Evolutionary conservation across 345 rosid species (phyloP).

Genomic region (Arabis alpina): DNA sequence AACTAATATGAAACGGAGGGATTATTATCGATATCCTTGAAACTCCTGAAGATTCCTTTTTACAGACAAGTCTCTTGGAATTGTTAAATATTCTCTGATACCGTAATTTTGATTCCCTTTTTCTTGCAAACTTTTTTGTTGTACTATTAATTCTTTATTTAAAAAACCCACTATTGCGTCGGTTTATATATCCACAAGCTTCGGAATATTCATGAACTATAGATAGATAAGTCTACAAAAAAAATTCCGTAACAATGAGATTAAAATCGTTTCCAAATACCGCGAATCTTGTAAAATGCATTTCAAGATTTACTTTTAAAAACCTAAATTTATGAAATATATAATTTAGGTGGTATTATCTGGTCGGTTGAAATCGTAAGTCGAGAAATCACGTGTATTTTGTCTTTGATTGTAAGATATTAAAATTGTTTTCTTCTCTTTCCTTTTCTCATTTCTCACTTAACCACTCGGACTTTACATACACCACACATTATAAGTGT

Average conservation of each 20-base stretch:
- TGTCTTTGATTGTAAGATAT: conserved; percentile 34
- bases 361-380: conserved; percentile 30
- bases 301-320: not conserved
- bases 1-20: too few relatives aligned
- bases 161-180: not conserved
- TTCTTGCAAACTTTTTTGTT: not conserved
- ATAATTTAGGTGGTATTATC: not conserved
- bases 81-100: conserved; percentile 33
- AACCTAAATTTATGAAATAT: not conserved
- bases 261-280: too few relatives aligned
- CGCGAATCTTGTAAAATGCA: too few relatives aligned
- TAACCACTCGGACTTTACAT: conserved; percentile 34
- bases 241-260: too few relatives aligned
- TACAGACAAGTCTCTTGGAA: conserved; percentile 31
- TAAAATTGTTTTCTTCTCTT: conserved; percentile 17
- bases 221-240: too few relatives aligned
- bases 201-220: conserved; percentile 7
- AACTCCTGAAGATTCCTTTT: conserved; percentile 37
- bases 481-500: conserved; percentile 42
- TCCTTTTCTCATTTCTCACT: conserved; percentile 35
- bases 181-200: conserved; percentile 11
- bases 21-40: conserved; percentile 9
- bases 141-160: not conserved
- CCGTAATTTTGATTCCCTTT: conserved; percentile 24
- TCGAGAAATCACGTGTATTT: conserved; percentile 36